Base-by-base conservation (phyloP, 208 protist species). In the Acanthamoeba culbertsoni region DNA sequence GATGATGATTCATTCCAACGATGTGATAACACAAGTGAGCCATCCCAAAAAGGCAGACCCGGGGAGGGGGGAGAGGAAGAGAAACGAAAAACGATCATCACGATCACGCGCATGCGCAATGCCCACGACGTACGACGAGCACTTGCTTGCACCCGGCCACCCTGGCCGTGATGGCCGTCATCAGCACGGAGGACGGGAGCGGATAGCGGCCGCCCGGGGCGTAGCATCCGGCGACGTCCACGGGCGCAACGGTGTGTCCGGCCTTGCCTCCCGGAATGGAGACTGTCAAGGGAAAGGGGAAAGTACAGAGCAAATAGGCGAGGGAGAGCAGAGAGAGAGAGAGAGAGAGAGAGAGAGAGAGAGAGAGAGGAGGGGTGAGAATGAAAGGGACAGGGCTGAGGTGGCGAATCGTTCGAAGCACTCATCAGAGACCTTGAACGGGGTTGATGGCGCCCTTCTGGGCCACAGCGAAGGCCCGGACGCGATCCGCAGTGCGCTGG, bases 121-220 rank as follows among this genome's bases (percentile, higher is more conserved):
- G n/a, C n/a, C n/a, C n/a, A n/a, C 31, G 23, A 79, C 75, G 37
- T 93, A 82, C 90, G n/a, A 86, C 63, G 31, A 79, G 31, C 26
- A 75, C 68, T 62, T 68, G 55, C 71, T 73, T 93, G 75, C 94
- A 95, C 3, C 96, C 96, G 28, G 96, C 96, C n/a, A 96, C 96
- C 57, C 93, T 51, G 7, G 97, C 97, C 0, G 97, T 97, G 45
- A 97, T 93, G 46, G 94, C 96, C 33, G 96, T 96, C 97, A 98
- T 98, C 45, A 97, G 75, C 33, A 96, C 96, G 2, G 94, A 96
- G 7, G 96, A 97, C n/a, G 97, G 97, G 26, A 98, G 90, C 35
- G 96, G 96, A 48, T 96, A 97, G 35, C 96, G 86, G 26, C 96
- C 96, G n/a, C 96, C 96, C 1, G 96, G 96, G 31, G 96, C 96